A percentile compares a stretch with the other conserved stretches of the same genome.
These are phyloP conservation scores for Teratosphaeria pseudoeucalypti DNA, from an alignment of 2,329 filamentous ascomycete genomes.

Conservation along the genomic window DNA sequence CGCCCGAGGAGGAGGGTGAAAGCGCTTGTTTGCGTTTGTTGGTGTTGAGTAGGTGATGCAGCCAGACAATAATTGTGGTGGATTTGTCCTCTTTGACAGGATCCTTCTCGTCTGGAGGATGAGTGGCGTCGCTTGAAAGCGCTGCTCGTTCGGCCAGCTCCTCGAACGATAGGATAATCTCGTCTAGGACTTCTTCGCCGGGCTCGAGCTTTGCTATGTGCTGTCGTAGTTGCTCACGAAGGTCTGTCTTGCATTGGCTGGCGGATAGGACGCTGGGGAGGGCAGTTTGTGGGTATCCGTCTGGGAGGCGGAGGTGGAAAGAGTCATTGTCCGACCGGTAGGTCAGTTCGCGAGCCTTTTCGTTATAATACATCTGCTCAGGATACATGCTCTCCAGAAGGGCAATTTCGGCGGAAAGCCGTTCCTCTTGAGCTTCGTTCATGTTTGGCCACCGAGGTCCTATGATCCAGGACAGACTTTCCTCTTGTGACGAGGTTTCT, in stretches of 20 bases:
- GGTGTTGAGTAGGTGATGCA: conserved; percentile 37
- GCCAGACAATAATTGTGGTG: conserved; percentile 34
- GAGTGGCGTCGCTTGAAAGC: neutral
- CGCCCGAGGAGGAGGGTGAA: conserved; percentile 18
- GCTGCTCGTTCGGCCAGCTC: conserved; percentile 13
- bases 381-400: conserved; percentile 38
- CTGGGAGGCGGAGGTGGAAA: conserved; percentile 30
- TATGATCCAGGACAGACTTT: no score
- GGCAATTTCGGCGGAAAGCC: conserved; percentile 28
- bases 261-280: conserved; percentile 32
- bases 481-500: no score
- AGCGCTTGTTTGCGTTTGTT: conserved; percentile 37
- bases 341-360: conserved; percentile 28
- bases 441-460: neutral
- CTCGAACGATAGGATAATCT: conserved; percentile 31
- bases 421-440: conserved; percentile 2
- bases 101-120: neutral
- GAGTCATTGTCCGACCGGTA: conserved; percentile 20
- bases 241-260: conserved; percentile 25
- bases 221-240: conserved; percentile 25
- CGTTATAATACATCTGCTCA: conserved; percentile 26
- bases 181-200: conserved; percentile 35
- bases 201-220: conserved; percentile 18
- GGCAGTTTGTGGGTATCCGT: conserved; percentile 27
- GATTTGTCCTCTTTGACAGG: neutral